These are phyloP conservation scores for Bretschneidera sinensis DNA, from an alignment of 345 rosid genomes.

Conservation along the genomic window DNA sequence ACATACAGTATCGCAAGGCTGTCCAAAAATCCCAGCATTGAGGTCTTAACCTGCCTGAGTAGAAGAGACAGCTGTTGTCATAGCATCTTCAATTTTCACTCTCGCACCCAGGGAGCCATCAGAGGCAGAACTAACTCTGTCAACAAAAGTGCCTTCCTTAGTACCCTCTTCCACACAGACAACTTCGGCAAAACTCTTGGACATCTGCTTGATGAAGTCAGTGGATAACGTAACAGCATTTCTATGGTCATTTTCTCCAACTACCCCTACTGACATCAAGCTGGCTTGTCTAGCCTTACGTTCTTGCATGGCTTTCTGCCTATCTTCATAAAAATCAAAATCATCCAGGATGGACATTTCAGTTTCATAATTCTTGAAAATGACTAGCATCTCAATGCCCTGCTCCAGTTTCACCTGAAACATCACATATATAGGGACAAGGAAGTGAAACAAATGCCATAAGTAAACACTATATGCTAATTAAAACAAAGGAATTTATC, in stretches of 20 bases:
- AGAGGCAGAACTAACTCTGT: slow-evolving; percentile 26
- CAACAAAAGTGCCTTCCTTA: slow-evolving; percentile 37
- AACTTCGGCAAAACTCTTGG: slow-evolving; percentile 75
- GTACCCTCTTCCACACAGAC: slow-evolving; percentile 60
- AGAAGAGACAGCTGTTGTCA: slow-evolving; percentile 33
- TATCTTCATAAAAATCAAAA: slow-evolving; percentile 80
- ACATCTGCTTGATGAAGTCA: slow-evolving; percentile 72
- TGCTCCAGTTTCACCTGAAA: slow-evolving; percentile 81
- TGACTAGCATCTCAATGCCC: slow-evolving; percentile 71
- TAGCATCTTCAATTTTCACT: slow-evolving; percentile 38
- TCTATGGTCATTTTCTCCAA: slow-evolving; percentile 52
- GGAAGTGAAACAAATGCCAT: not conserved
- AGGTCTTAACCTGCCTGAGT: slow-evolving; percentile 38
- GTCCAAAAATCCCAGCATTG: slow-evolving; percentile 10
- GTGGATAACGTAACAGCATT: slow-evolving; percentile 30
- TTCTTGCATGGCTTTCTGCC: slow-evolving; percentile 78
- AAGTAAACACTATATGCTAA: no score
- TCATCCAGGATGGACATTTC: slow-evolving; percentile 79
- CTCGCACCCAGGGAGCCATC: slow-evolving; percentile 32
- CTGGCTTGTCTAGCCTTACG: slow-evolving; percentile 63
- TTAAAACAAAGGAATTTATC: no score
- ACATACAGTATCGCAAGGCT: slow-evolving; percentile 17
- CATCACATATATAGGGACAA: slow-evolving; percentile 7
- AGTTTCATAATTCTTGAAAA: slow-evolving; percentile 64
- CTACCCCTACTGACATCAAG: slow-evolving; percentile 40